Evolutionary conservation across 2,329 filamentous ascomycete species (phyloP).

Genomic region (Hypoxylon sp.): DNA sequence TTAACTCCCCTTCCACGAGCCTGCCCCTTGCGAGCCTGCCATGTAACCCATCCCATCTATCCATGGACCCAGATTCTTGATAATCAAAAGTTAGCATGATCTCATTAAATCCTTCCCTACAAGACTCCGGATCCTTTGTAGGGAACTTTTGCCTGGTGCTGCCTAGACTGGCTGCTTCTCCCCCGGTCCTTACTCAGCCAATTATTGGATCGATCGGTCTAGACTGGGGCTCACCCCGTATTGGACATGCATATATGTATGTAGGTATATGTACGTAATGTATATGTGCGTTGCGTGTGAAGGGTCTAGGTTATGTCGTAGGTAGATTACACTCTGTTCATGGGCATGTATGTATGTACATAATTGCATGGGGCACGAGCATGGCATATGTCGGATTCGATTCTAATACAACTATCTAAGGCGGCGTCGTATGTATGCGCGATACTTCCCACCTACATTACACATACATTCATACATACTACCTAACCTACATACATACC

Average conservation of each 20-base stretch:
- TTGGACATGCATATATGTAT: constrained; percentile 1
- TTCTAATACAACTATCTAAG: not conserved
- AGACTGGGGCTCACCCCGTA: constrained; percentile 16
- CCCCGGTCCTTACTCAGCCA: constrained; percentile 25
- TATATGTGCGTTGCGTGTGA: not conserved
- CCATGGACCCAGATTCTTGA: not conserved
- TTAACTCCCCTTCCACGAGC: not conserved
- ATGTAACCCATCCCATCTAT: constrained; percentile 1
- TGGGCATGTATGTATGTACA: constrained; percentile 1
- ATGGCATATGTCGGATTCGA: not conserved
- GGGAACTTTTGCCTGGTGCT: constrained; percentile 26
- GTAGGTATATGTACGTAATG: constrained; percentile 6
- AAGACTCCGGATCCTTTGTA: constrained; percentile 8
- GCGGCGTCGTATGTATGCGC: not conserved
- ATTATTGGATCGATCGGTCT: constrained; percentile 29
- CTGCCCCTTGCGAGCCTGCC: not conserved
- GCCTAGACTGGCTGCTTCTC: not conserved
- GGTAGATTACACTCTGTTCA: too few relatives aligned
- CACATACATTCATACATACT: not conserved
- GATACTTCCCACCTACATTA: not conserved
- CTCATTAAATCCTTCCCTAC: constrained; percentile 8
- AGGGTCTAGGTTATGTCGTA: not conserved
- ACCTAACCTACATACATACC: not conserved
- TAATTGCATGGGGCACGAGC: not conserved
- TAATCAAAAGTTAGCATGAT: constrained; percentile 18